Evolutionary conservation across 202 grass and related monocot species (phyloP), one percentile per base, ranked within the genome.

Genomic region (Eragrostis tef): DNA sequence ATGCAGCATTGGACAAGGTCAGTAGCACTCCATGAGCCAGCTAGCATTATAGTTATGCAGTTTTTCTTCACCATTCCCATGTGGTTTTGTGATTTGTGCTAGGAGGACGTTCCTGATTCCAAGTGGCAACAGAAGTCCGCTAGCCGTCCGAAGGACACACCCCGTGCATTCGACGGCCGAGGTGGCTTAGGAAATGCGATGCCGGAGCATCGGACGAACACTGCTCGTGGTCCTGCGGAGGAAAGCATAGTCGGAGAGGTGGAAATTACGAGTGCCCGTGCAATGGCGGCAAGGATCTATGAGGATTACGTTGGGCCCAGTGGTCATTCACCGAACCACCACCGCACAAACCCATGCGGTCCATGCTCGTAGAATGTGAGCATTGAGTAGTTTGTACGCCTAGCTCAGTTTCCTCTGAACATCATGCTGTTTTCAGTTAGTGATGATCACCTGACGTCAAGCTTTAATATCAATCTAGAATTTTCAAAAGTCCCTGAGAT

Each of bases 261-360:
- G 45, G 36, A 10, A 58, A 57, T 14, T 50, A 74, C 1, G 42
- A 77, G 16, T 0, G 0, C 13, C 12, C 52, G 25, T 19, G 11
- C 29, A 0, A 11, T 62, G 20, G 29, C 43, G 14, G 44, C 21
- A 15, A 82, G 52, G 54, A 53, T 31, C 74, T 15, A 49, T 15
- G 64, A 81, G 43, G 78, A 87, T 5, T 87, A 87, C 64, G 20
- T 54, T 0, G 79, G 85, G 54, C 79, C 85, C 64, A 70, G 46
- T 11, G 85, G 85, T 10, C 85, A 87, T 71, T 64, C 85, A 36
- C 72, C 71, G 17, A 87, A 87, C 74, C 85, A 87, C 54, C 79
- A 87, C 54, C 44, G 85, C 25, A 46, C 79, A 36, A 82, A 27
- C 16, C 85, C 64, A 31, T 81, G 81, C 39, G 78, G 56, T 26